A percentile compares a stretch with the other conserved stretches of the same genome.
Evolutionary conservation across 2,329 filamentous ascomycete genomes (phyloP).

Genomic region (Fusarium mexicanum): DNA sequence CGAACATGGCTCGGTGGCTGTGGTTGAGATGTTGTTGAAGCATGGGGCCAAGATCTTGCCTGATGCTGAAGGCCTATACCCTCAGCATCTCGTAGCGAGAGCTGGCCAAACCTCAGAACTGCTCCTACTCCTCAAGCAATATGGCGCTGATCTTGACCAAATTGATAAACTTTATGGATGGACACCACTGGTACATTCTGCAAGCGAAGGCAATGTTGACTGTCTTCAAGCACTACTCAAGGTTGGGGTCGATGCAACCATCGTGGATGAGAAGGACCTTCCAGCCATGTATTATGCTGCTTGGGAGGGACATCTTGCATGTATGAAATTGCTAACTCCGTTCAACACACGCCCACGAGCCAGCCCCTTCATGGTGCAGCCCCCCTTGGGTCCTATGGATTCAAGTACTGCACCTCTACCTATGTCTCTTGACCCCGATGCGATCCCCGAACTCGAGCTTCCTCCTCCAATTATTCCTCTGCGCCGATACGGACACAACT

Average conservation of each 20-base stretch:
- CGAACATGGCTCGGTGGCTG: constrained; percentile 86
- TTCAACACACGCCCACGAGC: constrained; percentile 57
- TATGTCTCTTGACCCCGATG: constrained; percentile 81
- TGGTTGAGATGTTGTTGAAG: constrained; percentile 85
- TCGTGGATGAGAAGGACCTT: constrained; percentile 89
- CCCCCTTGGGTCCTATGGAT: constrained; percentile 55
- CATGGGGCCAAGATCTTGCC: constrained; percentile 85
- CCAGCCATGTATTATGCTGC: constrained; percentile 98
- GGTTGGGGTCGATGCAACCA: constrained; percentile 79
- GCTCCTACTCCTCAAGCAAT: constrained; percentile 80
- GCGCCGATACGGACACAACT: constrained; percentile 95
- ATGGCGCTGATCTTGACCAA: constrained; percentile 91
- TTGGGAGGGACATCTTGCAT: constrained; percentile 96
- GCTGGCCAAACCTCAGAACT: constrained; percentile 85
- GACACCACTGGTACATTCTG: constrained; percentile 96
- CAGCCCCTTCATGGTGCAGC: constrained; percentile 57
- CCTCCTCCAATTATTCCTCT: constrained; percentile 96
- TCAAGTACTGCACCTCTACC: constrained; percentile 63
- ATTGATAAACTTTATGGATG: constrained; percentile 96
- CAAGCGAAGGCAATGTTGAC: constrained; percentile 92
- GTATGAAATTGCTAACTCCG: constrained; percentile 86
- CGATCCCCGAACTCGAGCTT: constrained; percentile 89
- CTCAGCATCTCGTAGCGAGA: constrained; percentile 94
- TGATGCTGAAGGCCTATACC: constrained; percentile 94
- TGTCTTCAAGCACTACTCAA: constrained; percentile 85